Percentiles rank a stretch among this genome's conserved stretches.
Conservation (phyloP, 2,329 filamentous ascomycete species). For the Emergomyces africanus region DNA sequence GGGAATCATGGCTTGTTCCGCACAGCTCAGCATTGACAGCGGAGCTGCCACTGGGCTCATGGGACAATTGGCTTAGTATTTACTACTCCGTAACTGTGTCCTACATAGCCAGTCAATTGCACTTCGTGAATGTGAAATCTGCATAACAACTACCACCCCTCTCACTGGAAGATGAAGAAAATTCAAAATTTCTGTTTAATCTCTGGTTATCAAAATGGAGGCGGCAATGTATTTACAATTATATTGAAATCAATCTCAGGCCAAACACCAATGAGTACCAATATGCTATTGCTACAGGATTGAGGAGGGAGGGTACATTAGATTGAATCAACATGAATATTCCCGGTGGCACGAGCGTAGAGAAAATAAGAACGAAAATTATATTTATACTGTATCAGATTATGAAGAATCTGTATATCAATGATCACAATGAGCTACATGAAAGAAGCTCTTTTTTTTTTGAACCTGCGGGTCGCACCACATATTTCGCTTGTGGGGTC, state of each 20-base stretch:
- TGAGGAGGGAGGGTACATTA: neutral
- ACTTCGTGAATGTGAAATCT: neutral
- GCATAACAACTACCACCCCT: neutral
- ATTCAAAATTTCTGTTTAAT: neutral
- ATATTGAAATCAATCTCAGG: neutral
- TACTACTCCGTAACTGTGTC: no score
- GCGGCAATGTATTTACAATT: neutral
- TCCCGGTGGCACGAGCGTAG: neutral
- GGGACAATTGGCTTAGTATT: no score
- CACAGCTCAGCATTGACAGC: neutral
- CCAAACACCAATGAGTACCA: neutral
- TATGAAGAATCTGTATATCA: neutral
- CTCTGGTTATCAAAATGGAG: neutral
- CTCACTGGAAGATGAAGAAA: neutral
- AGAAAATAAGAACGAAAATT: no score
- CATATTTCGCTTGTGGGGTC: no score
- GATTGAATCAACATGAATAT: neutral
- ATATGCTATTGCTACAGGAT: neutral
- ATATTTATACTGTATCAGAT: neutral
- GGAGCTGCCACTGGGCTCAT: no score
- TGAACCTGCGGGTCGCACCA: neutral
- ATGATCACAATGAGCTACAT: neutral
- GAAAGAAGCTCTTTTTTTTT: neutral
- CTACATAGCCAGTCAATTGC: neutral
- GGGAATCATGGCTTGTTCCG: neutral